A percentile compares a stretch with the other conserved stretches of the same genome.
phyloP scores from a whole-genome alignment of 2,329 filamentous ascomycete genomes.

The Colletotrichum orchidophilum region DNA sequence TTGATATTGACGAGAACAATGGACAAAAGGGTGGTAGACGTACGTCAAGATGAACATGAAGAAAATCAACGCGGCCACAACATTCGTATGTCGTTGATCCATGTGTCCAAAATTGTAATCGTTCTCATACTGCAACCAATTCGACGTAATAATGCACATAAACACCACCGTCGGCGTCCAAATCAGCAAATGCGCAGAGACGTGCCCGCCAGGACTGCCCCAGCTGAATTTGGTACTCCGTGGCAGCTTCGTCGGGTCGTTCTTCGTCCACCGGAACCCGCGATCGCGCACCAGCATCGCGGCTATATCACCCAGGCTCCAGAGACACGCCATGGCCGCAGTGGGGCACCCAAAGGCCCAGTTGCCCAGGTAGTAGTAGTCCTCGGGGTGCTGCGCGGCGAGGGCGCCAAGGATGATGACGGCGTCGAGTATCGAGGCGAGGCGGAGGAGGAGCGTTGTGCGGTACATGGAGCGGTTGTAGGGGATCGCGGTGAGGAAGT shows the following conservation, averaged over 20 bases:
- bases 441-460: conserved; percentile 17
- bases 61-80: neutral
- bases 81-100: neutral
- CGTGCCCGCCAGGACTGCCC: conserved; percentile 5
- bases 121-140: neutral
- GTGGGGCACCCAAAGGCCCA: conserved; percentile 22
- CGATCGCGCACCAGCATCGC: conserved; percentile 16
- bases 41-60: conserved; percentile 28
- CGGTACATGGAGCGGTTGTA: conserved; percentile 32
- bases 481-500: conserved; percentile 31
- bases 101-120: neutral
- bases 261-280: conserved; percentile 20
- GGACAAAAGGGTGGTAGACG: neutral
- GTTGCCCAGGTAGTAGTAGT: neutral
- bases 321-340: conserved; percentile 1
- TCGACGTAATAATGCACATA: neutral
- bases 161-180: conserved; percentile 17
- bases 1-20: neutral
- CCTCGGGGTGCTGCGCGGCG: neutral
- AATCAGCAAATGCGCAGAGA: conserved; percentile 23
- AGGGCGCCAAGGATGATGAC: conserved; percentile 21
- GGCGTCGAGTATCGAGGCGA: conserved; percentile 20
- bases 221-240: conserved; percentile 23
- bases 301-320: conserved; percentile 20
- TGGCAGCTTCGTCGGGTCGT: neutral